These are phyloP conservation scores for Mucor plumbeus DNA, from an alignment of 371 early-diverging fungal species.

Conservation along the genomic window DNA sequence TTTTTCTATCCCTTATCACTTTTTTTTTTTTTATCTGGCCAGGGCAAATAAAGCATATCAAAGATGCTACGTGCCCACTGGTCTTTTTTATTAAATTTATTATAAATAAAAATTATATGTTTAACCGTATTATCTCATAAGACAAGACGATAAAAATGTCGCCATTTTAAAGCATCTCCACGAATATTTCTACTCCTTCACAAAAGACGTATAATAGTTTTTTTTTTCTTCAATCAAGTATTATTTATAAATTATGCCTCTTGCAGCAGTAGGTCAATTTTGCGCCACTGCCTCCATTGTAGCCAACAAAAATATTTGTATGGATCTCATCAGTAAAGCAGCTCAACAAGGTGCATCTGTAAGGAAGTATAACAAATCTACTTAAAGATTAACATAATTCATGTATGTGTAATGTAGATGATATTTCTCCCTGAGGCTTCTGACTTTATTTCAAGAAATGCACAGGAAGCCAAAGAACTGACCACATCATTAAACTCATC, in stretches of 20 bases:
- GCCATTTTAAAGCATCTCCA: neutral
- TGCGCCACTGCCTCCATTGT: conserved; percentile 59
- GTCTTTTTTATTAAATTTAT: too few species aligned
- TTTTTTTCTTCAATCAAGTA: too few species aligned
- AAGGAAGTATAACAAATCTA: neutral
- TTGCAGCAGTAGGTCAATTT: conserved; percentile 68
- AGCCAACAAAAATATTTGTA: conserved; percentile 56
- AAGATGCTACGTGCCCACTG: too few species aligned
- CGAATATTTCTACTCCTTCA: neutral
- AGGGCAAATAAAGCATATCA: too few species aligned
- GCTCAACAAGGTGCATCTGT: conserved; percentile 60
- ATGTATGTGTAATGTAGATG: conserved; percentile 47
- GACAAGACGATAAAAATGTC: neutral
- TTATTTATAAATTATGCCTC: neutral
- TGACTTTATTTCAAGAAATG: conserved; percentile 74
- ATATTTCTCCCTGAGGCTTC: conserved; percentile 86
- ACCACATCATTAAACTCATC: conserved; percentile 52
- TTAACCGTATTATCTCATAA: too few species aligned
- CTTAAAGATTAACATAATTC: neutral
- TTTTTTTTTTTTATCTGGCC: too few species aligned
- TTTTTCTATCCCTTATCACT: too few species aligned
- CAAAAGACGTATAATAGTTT: neutral
- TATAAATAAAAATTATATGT: too few species aligned
- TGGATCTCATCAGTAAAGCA: conserved; percentile 60
- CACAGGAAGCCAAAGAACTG: conserved; percentile 52